Evolutionary conservation across 2,329 filamentous ascomycete species (phyloP), one percentile per base, ranked within the genome.

Genomic region (Xylariaceae sp.): DNA sequence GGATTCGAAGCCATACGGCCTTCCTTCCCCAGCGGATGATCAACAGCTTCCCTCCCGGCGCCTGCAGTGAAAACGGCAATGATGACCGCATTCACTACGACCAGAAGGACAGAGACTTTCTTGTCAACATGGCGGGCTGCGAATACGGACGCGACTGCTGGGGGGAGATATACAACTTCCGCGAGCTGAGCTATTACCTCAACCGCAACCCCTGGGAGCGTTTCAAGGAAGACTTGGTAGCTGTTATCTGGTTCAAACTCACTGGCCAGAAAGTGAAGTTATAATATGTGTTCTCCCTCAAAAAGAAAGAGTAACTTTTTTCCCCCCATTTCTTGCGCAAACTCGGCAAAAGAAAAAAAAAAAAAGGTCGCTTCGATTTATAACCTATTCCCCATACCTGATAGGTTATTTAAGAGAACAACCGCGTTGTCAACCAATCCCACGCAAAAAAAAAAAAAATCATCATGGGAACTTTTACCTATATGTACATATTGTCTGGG

Each of bases 61-160:
- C 94, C 1, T 99, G 94, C 71, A 86, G 85, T 32, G 87, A 91
- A 47, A 84, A 86, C 55, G 83, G 83, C 50, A 84, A 88, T 64
- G 83, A 96, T 65, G 80, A 84, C 1, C 79, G 80, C 12, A 86
- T 95, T 58, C 95, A 99, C 72, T 99, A 99, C 70, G 80, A 88
- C 63, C 79, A 94, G 71, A 78, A 83, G 42, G 91, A 95, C 56
- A 83, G 89, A 31, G 94, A 99, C 71, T 96, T 99, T 67, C 64
- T 97, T 46, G 92, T 99, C 65, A 99, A 96, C 72, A 97, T 99
- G 92, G 94, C 94, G 4, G 94, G 94, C 3, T 99, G 94, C 70
- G 88, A 96, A 71, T 97, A 89, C 87, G 92, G 92, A 3, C 84
- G 94, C 48, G 92, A 99, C 73, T 99, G 94, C 71, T 97, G 92